phyloP scores from a whole-genome alignment of 257 asterid species.

The Anisodus acutangulus region DNA sequence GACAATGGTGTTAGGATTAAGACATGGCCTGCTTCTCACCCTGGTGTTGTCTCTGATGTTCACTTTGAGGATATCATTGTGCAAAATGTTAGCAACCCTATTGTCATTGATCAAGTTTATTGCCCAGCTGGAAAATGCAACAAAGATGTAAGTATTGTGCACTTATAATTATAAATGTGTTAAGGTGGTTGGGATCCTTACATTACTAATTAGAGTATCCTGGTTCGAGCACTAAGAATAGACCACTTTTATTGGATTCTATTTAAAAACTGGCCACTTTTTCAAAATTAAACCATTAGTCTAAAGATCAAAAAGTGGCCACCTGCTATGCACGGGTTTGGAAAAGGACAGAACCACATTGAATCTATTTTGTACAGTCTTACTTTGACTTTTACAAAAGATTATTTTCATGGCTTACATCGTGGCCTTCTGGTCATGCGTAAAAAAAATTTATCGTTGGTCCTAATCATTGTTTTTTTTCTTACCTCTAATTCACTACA shows the following conservation, averaged over 20 bases:
- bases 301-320: not conserved
- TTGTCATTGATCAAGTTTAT: slow-evolving; percentile 46
- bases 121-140: slow-evolving; percentile 38
- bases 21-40: slow-evolving; percentile 45
- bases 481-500: no score
- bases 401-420: no score
- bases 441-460: no score
- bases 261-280: not conserved
- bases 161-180: not conserved
- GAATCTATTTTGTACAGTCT: not conserved
- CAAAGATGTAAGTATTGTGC: slow-evolving; percentile 10
- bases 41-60: slow-evolving; percentile 32
- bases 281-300: not conserved
- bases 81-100: slow-evolving; percentile 43
- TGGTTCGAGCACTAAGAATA: not conserved
- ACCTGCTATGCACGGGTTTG: not conserved
- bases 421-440: no score
- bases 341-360: not conserved
- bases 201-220: not conserved
- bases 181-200: not conserved
- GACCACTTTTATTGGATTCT: not conserved
- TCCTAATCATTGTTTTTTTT: no score
- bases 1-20: slow-evolving; percentile 45
- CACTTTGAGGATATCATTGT: slow-evolving; percentile 38
- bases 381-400: no score